These are phyloP conservation scores for Alternaria ventricosa DNA, from an alignment of 2,329 filamentous ascomycete genomes.

Conservation along the genomic window DNA sequence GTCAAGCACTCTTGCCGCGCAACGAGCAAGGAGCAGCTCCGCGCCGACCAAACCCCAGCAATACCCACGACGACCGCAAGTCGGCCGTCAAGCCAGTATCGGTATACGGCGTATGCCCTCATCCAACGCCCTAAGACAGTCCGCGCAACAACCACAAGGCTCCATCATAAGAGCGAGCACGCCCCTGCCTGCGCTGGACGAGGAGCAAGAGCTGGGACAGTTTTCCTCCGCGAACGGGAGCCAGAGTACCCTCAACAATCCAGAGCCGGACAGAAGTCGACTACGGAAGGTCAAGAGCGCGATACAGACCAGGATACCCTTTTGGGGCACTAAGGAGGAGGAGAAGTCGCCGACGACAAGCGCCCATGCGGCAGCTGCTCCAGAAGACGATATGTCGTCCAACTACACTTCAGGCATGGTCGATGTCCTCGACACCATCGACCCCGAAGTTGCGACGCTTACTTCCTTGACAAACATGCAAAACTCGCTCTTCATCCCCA, in stretches of 20 bases:
- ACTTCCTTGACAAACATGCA: conserved; percentile 88
- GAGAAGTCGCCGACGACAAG: conserved; percentile 6
- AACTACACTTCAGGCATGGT: conserved; percentile 69
- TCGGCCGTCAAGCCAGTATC: conserved; percentile 45
- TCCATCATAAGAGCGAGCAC: conserved; percentile 31
- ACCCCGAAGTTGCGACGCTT: conserved; percentile 82
- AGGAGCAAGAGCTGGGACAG: conserved; percentile 33
- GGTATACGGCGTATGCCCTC: conserved; percentile 45
- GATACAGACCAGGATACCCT: conserved; percentile 34
- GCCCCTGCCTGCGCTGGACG: conserved; percentile 39
- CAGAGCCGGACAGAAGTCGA: conserved; percentile 23
- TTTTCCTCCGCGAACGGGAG: conserved; percentile 24
- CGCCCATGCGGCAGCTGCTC: not conserved
- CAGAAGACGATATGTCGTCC: conserved; percentile 14
- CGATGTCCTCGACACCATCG: conserved; percentile 72
- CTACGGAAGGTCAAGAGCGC: conserved; percentile 40
- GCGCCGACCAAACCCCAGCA: conserved; percentile 31
- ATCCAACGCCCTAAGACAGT: conserved; percentile 29
- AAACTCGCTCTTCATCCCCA: conserved; percentile 85
- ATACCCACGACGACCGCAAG: conserved; percentile 32
- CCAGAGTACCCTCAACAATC: conserved; percentile 19
- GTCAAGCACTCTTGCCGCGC: conserved; percentile 18
- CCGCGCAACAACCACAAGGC: conserved; percentile 25
- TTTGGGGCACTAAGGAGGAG: conserved; percentile 31
- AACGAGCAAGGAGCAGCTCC: conserved; percentile 37